Conservation (phyloP, 1,284 basidiomycete genomes). For the Phlebopus sp. region DNA sequence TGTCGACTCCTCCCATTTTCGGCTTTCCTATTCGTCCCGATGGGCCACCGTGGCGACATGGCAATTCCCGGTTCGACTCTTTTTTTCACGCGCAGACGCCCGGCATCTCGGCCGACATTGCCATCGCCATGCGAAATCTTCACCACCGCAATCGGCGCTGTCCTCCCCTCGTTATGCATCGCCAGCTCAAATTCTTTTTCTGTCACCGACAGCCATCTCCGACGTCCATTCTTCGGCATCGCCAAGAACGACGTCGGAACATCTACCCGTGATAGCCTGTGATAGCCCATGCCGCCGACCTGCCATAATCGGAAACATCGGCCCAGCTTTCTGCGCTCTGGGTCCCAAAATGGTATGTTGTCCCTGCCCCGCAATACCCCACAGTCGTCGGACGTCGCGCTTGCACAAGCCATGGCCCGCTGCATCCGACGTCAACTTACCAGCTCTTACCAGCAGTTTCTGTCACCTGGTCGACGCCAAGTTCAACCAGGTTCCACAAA, state of each 20-base stretch:
- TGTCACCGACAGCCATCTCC: not conserved
- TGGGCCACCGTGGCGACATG: not conserved
- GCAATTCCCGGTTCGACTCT: not conserved
- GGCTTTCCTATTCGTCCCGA: slow-evolving; percentile 2
- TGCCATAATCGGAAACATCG: not conserved
- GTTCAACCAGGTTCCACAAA: no score
- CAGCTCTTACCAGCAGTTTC: not conserved
- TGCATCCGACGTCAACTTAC: not conserved
- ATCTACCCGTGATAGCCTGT: not conserved
- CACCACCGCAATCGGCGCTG: no score
- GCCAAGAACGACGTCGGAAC: not conserved
- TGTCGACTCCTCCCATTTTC: not conserved
- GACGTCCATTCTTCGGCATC: not conserved
- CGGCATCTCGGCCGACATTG: not conserved
- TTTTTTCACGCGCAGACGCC: not conserved
- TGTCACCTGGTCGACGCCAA: no score
- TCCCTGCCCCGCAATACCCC: slow-evolving; percentile 11
- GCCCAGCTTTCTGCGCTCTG: not conserved
- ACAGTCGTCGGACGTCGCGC: not conserved
- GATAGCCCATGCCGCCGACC: not conserved
- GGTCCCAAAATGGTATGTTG: not conserved
- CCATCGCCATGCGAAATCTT: not conserved
- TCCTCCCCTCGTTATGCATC: no score
- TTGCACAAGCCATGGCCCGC: not conserved
- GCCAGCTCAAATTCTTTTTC: no score